Evolutionary conservation across 2,329 filamentous ascomycete species (phyloP), one percentile per base, ranked within the genome.

Genomic region (Microdochium paspali): DNA sequence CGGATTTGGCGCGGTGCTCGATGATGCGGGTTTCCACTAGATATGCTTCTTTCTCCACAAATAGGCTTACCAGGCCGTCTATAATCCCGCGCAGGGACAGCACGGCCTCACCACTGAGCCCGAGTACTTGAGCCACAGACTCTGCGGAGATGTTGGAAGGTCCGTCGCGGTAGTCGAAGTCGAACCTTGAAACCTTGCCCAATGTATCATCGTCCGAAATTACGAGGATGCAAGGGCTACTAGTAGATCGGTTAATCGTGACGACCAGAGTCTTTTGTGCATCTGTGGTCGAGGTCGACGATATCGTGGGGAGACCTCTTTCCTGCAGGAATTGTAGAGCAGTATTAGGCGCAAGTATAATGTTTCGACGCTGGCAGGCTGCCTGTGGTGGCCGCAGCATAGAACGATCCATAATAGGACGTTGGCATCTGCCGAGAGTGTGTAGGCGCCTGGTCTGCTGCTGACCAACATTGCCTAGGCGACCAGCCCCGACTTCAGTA

Each of bases 31-130:
- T 72, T 50, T 79, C 73, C 2, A 85, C 65, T 4, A 79, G 70
- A 54, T 84, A 78, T 2, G 81, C 84, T 66, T 87, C 83, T 51
- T 84, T 83, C 43, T 74, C 69, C 42, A 66, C 73, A 66, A 82
- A 86, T 1, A 87, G 72, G 24, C 66, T 64, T 53, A 77, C 72
- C 10, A 90, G 70, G 1, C 66, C 66, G 10, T 68, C 60, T 35
- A 86, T 65, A 3, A 85, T 61, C 10, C 63, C 58, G 9, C 66
- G 64, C 5, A 83, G 61, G 23, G 70, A 64, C 2, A 65, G 61
- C 50, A 66, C 66, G 6, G 71, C 67, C 32, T 66, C 64, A 9
- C 65, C 61, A 7, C 70, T 67, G 23, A 87, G 68, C 45, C 76
- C 68, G 20, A 87, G 60, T 50, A 84, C 71, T 4, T 69, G 59